A percentile compares a stretch with the other conserved stretches of the same genome.
Evolutionary conservation across 345 rosid species (phyloP).

Genomic region (Toxicodendron radicans): DNA sequence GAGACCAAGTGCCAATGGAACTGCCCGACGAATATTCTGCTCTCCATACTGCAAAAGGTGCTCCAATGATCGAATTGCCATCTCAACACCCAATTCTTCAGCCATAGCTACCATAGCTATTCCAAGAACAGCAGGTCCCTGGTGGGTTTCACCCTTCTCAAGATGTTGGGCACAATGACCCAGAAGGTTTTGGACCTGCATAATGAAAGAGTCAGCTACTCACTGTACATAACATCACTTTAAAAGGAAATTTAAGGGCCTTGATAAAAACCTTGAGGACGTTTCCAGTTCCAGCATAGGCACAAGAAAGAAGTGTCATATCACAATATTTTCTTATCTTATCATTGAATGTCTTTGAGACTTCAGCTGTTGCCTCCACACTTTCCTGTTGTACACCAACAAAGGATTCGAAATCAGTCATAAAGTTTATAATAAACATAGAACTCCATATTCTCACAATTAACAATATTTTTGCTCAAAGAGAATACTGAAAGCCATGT

Average conservation of each 20-base stretch:
- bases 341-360: constrained; percentile 88
- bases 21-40: constrained; percentile 81
- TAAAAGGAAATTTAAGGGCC: constrained; percentile 17
- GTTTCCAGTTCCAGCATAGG: constrained; percentile 96
- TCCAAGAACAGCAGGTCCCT: constrained; percentile 97
- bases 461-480: background rate
- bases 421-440: constrained; percentile 10
- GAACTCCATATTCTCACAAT: background rate
- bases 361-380: constrained; percentile 95
- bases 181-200: constrained; percentile 87
- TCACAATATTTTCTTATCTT: constrained; percentile 92
- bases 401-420: constrained; percentile 21
- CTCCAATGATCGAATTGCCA: constrained; percentile 92
- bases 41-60: constrained; percentile 95
- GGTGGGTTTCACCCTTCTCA: constrained; percentile 83
- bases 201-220: constrained; percentile 23
- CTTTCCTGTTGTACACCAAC: constrained; percentile 52
- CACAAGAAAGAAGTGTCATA: constrained; percentile 92
- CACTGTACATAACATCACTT: constrained; percentile 4
- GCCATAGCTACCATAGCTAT: constrained; percentile 99
- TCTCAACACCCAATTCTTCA: constrained; percentile 95
- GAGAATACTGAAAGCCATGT: background rate
- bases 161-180: constrained; percentile 88
- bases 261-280: constrained; percentile 76
- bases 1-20: constrained; percentile 97